Evolutionary conservation across 2,329 filamentous ascomycete species (phyloP).

Genomic region (Trichoderma harzianum): DNA sequence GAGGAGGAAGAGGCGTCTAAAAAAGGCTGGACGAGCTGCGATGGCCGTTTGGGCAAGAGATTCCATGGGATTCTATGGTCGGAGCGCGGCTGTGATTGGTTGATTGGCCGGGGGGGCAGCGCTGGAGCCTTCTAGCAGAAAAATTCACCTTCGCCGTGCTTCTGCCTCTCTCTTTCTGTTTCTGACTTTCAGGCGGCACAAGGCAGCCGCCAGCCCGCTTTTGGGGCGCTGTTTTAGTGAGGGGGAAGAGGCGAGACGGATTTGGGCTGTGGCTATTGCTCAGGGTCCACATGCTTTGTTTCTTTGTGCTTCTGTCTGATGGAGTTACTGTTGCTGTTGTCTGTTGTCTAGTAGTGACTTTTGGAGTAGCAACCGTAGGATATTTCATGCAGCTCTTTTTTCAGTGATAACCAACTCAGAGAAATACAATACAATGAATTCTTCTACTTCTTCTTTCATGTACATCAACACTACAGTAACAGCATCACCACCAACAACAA

Average conservation of each 20-base stretch:
- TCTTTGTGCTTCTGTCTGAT: neutral
- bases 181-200: neutral
- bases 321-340: neutral
- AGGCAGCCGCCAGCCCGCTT: constrained; percentile 9
- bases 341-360: neutral
- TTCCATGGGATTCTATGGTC: constrained; percentile 47
- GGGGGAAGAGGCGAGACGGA: neutral
- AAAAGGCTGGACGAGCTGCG: constrained; percentile 33
- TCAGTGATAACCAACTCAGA: neutral
- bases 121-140: constrained; percentile 29
- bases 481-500: neutral
- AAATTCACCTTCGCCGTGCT: neutral
- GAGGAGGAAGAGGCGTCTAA: constrained; percentile 30
- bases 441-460: neutral
- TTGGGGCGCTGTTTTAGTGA: neutral
- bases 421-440: neutral
- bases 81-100: constrained; percentile 30
- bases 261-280: neutral
- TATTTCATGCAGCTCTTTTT: neutral
- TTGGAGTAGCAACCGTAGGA: neutral
- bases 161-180: neutral
- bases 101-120: neutral
- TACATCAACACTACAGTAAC: neutral
- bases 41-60: constrained; percentile 31
- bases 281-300: neutral